Percentiles rank a stretch among this genome's conserved stretches.
These are phyloP conservation scores for Perkinsus marinus DNA, from an alignment of 169 alveolate species.

Conservation along the genomic window DNA sequence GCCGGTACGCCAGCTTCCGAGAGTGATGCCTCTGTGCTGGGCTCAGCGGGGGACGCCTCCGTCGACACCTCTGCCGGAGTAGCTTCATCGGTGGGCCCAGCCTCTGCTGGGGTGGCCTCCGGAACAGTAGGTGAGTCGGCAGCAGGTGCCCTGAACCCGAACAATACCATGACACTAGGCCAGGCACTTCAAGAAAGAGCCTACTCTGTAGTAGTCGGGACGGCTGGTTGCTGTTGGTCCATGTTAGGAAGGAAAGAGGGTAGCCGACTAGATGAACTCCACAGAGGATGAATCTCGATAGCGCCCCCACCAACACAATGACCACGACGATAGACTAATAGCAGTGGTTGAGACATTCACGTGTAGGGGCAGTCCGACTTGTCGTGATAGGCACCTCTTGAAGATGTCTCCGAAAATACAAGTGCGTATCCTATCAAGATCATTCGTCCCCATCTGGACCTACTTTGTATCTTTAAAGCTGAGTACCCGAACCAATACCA, in stretches of 20 bases:
- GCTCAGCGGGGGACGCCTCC: too few relatives aligned
- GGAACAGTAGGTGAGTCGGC: neutral
- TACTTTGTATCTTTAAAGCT: neutral
- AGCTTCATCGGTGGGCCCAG: too few relatives aligned
- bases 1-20: too few relatives aligned
- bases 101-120: neutral
- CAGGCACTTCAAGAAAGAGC: neutral
- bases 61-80: too few relatives aligned
- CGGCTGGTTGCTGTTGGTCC: neutral
- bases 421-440: too few relatives aligned
- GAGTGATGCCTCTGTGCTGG: too few relatives aligned
- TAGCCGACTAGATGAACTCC: neutral
- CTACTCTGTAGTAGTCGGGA: neutral
- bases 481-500: too few relatives aligned
- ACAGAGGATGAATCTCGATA: neutral
- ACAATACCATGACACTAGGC: too few relatives aligned
- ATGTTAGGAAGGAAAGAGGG: neutral
- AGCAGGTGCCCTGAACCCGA: neutral
- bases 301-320: neutral
- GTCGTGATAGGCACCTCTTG: too few relatives aligned
- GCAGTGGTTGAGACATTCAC: too few relatives aligned
- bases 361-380: too few relatives aligned
- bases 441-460: neutral
- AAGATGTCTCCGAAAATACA: too few relatives aligned
- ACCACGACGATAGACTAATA: neutral